Conservation (phyloP, 257 asterid genomes). For the Solanum dulcamara region DNA sequence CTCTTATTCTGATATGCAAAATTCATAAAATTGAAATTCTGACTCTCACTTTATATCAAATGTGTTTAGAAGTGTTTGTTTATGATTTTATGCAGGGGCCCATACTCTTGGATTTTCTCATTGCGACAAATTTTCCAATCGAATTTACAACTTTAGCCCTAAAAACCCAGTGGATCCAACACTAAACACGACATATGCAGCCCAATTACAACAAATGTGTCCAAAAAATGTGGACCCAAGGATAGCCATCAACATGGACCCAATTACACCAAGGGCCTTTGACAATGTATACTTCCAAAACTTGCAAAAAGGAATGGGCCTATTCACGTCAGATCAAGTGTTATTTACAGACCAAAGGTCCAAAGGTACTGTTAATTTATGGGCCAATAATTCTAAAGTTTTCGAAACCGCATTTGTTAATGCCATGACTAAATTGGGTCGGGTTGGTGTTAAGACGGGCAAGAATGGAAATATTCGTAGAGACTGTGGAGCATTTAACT, state of each 20-base stretch:
- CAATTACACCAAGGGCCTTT: constrained; percentile 46
- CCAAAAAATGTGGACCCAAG: constrained; percentile 45
- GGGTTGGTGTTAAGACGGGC: constrained; percentile 67
- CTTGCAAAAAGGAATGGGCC: constrained; percentile 57
- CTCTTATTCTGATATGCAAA: neutral
- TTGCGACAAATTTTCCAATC: constrained; percentile 48
- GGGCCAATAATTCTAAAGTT: constrained; percentile 37
- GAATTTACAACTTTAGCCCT: constrained; percentile 53
- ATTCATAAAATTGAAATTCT: neutral
- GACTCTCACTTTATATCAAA: neutral
- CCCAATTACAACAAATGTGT: constrained; percentile 39
- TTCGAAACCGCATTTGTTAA: constrained; percentile 33
- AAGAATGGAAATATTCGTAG: constrained; percentile 56
- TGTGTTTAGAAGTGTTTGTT: neutral
- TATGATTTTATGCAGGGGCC: constrained; percentile 26
- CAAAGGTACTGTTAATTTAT: constrained; percentile 22
- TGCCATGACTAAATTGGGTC: constrained; percentile 71
- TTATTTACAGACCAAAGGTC: constrained; percentile 59
- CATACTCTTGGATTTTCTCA: constrained; percentile 87
- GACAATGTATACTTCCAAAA: constrained; percentile 57
- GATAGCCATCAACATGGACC: constrained; percentile 70
- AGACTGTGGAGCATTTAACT: constrained; percentile 64
- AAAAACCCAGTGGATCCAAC: constrained; percentile 59
- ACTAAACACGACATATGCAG: constrained; percentile 45
- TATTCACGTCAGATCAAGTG: constrained; percentile 77